These are phyloP conservation scores for Saturnispora sanitii DNA, from an alignment of 805 yeast species.

Conservation along the genomic window DNA sequence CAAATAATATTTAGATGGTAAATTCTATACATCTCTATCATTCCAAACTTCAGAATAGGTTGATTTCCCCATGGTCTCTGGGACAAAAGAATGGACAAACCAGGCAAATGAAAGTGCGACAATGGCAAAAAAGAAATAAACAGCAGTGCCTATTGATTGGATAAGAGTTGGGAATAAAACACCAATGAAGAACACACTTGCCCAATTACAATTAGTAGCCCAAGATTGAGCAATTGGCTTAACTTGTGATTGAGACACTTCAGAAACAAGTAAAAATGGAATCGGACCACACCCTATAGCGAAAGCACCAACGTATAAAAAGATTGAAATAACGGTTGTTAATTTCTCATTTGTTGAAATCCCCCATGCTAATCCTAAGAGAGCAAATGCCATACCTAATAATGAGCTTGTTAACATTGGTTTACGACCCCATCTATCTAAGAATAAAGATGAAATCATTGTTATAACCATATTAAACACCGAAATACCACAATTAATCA, in stretches of 20 bases:
- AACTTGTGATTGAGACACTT: constrained; percentile 74
- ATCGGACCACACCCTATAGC: constrained; percentile 94
- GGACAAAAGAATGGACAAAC: constrained; percentile 42
- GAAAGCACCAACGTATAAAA: constrained; percentile 70
- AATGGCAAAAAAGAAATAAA: constrained; percentile 60
- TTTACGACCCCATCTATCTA: constrained; percentile 71
- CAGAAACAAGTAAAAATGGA: constrained; percentile 82
- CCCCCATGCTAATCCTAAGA: constrained; percentile 58
- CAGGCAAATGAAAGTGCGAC: constrained; percentile 41
- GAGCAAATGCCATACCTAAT: constrained; percentile 53
- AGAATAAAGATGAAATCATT: constrained; percentile 56
- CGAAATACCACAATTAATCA: constrained; percentile 70
- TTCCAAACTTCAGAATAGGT: constrained; percentile 64
- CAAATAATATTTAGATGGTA: background rate
- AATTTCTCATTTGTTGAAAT: constrained; percentile 39
- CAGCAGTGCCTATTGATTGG: constrained; percentile 60
- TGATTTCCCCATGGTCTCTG: constrained; percentile 65
- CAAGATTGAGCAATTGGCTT: constrained; percentile 84
- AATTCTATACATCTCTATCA: background rate
- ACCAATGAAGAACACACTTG: constrained; percentile 78
- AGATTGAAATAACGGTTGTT: constrained; percentile 53
- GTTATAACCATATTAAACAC: constrained; percentile 68
- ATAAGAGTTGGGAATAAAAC: constrained; percentile 69
- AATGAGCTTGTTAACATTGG: constrained; percentile 62
- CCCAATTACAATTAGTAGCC: constrained; percentile 88